Conservation (phyloP, 371 early-diverging fungal genomes). For the Mortierella sp. region DNA sequence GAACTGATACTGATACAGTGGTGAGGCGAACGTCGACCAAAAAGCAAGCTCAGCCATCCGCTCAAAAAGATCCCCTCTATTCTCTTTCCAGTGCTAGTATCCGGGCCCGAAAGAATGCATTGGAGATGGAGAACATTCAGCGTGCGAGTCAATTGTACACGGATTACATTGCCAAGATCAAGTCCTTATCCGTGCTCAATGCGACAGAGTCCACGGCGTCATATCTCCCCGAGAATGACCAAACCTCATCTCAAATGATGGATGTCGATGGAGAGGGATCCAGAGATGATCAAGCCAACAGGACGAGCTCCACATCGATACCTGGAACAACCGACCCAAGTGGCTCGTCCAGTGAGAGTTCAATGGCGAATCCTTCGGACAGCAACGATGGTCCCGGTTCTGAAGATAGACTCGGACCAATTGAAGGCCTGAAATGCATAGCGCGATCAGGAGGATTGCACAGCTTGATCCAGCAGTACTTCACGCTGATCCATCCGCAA, state of each 20-base stretch:
- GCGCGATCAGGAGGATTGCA: constrained; percentile 36
- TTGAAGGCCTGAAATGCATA: constrained; percentile 18
- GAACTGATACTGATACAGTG: neutral
- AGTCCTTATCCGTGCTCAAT: constrained; percentile 4
- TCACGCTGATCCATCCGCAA: constrained; percentile 43
- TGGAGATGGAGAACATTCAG: constrained; percentile 51
- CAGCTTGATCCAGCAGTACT: constrained; percentile 43
- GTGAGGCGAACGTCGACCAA: constrained; percentile 17
- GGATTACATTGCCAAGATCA: constrained; percentile 40
- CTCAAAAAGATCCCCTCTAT: constrained; percentile 35
- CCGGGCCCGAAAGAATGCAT: constrained; percentile 50
- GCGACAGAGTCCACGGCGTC: constrained; percentile 3
- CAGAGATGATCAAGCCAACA: neutral
- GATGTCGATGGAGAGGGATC: constrained; percentile 18
- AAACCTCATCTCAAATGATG: constrained; percentile 7
- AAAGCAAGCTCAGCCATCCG: constrained; percentile 11
- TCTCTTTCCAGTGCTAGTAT: constrained; percentile 51
- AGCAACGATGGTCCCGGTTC: neutral
- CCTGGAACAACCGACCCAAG: neutral
- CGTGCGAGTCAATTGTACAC: constrained; percentile 39
- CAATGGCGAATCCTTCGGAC: neutral
- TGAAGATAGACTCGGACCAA: neutral
- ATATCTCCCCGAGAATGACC: constrained; percentile 13
- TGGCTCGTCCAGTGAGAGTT: neutral
- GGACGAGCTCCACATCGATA: neutral